Conservation (phyloP, 179 eudicot genomes). For the Drosera spatulata region DNA sequence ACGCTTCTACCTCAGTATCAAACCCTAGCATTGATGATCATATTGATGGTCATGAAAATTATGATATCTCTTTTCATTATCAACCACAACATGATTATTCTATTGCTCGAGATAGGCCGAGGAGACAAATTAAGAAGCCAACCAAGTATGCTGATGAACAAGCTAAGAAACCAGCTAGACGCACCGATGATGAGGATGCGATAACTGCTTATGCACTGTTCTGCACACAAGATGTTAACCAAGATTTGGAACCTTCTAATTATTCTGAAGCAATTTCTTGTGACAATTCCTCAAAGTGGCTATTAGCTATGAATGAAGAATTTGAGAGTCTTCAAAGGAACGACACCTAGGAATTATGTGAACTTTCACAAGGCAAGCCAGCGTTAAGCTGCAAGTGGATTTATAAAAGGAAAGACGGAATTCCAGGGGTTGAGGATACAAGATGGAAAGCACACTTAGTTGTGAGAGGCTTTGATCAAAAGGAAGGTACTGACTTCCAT, state of each 20-base stretch:
- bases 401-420: neutral
- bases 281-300: neutral
- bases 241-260: neutral
- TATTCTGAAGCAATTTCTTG: neutral
- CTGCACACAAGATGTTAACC: too few species aligned
- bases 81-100: too few species aligned
- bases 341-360: neutral
- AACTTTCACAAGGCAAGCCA: neutral
- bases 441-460: neutral
- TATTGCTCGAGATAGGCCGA: neutral
- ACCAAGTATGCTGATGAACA: neutral
- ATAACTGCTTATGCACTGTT: too few species aligned
- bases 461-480: neutral
- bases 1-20: too few species aligned
- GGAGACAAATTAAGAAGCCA: neutral
- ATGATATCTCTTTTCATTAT: too few species aligned
- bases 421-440: neutral
- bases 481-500: neutral
- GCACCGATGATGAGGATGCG: too few species aligned
- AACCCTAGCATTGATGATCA: too few species aligned
- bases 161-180: too few species aligned
- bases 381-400: neutral
- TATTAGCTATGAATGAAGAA: neutral
- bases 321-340: neutral
- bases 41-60: too few species aligned